phyloP scores from a whole-genome alignment of 169 alveolate species.

The Plasmodium malariae region DNA sequence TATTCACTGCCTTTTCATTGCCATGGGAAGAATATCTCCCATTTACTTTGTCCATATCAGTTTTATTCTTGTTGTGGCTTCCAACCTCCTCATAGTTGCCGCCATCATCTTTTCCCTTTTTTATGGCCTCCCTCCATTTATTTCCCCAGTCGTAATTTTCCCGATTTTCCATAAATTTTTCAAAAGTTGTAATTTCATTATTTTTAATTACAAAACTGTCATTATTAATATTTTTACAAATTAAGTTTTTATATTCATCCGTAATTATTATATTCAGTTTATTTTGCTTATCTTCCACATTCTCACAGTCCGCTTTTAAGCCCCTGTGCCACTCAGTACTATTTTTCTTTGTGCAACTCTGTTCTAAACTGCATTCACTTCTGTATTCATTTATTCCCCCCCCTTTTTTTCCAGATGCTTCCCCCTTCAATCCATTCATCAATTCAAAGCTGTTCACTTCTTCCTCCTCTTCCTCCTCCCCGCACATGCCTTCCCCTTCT shows the following conservation, averaged over 20 bases:
- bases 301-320: background rate
- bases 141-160: background rate
- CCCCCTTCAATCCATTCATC: no score
- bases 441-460: no score
- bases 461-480: no score
- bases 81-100: background rate
- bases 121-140: constrained; percentile 34
- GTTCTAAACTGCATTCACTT: no score
- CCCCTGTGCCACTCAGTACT: background rate
- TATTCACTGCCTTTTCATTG: no score
- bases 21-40: no score
- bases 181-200: constrained; percentile 50
- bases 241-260: constrained; percentile 35
- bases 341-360: background rate
- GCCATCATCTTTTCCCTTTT: background rate
- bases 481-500: no score
- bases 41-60: no score
- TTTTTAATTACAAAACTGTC: constrained; percentile 66
- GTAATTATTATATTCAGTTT: constrained; percentile 8
- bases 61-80: background rate
- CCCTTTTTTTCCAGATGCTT: no score
- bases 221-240: constrained; percentile 60
- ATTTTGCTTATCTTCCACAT: background rate
- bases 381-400: no score
- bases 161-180: constrained; percentile 33